Percentiles rank a stretch among this genome's conserved stretches.
Conservation (phyloP, 345 rosid species). For the Ailanthus altissimus region DNA sequence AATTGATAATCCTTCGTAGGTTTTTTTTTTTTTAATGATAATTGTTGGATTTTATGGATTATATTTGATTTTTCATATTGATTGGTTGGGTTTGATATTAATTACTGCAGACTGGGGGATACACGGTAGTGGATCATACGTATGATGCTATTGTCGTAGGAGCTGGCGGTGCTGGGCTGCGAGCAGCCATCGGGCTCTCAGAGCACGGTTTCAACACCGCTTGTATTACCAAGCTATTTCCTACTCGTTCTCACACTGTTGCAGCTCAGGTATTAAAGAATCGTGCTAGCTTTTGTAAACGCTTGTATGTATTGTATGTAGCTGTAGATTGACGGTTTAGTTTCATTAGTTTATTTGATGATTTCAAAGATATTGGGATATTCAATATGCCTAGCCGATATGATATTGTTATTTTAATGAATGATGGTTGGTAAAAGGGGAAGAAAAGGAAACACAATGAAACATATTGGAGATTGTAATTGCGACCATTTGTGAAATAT, state of each 20-base stretch:
- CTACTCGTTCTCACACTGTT: constrained; percentile 95
- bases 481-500: no score
- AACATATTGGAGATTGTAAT: not conserved
- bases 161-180: constrained; percentile 97
- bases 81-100: not conserved
- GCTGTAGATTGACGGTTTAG: not conserved
- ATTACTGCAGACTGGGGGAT: constrained; percentile 47
- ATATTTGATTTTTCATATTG: constrained; percentile 7
- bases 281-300: not conserved
- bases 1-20: not conserved
- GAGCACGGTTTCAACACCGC: constrained; percentile 99
- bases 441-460: not conserved
- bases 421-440: not conserved
- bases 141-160: constrained; percentile 97
- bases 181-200: constrained; percentile 96
- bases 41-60: constrained; percentile 3
- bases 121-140: constrained; percentile 91
- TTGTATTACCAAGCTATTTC: constrained; percentile 97
- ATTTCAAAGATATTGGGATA: not conserved
- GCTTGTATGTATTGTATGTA: not conserved
- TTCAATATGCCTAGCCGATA: not conserved
- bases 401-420: not conserved
- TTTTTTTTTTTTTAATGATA: not conserved
- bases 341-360: not conserved
- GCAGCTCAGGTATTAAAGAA: constrained; percentile 80